Base-by-base conservation (phyloP, 305 asterid species). In the Rubia peregrina region DNA sequence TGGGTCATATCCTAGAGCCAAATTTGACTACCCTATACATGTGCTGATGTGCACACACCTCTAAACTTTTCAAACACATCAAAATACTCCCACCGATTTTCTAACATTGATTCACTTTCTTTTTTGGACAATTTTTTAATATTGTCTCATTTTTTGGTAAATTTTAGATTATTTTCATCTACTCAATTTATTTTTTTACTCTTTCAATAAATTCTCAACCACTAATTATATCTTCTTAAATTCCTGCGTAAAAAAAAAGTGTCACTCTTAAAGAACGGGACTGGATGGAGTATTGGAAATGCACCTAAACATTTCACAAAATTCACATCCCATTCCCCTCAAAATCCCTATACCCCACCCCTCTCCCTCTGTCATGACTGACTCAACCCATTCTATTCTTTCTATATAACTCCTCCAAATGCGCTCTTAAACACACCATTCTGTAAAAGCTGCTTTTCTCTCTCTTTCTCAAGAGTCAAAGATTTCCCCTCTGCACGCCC, bases 321-420 rank as follows among this genome's bases (percentile, higher is more conserved):
- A 17, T 16, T 51, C 59, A 51, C 59, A 51, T 46, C 17, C 21
- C 57, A 49, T 49, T 49, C 17, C 57, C 21, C 57, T 49, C 17
- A 51, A 51, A 16, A 51, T 51, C 59, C 57, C 57, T 19, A 49
- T 19, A 16, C 64, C 81, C 65, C 76, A 71, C 83, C 72, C 51
- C 49, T 33, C 59, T 17, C 17, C 22, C 61, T 71, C 64, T 65
- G 80, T 66, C 81, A 76, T 74, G 72, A 79, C 74, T 84, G 77
- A 77, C 83, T 74, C 78, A 53, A 40, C 53, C 67, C 77, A 70
- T 66, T 42, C 68, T 48, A 73, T 67, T 67, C 66, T 66, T 75
- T 78, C 82, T 87, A 86, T 84, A 84, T 85, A 82, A 75, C 74
- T 38, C 80, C 76, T 74, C 42, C 74, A 67, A 61, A 70, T 62